Base-by-base conservation (phyloP, 331 rosid species). In the Spiraea crenata region DNA sequence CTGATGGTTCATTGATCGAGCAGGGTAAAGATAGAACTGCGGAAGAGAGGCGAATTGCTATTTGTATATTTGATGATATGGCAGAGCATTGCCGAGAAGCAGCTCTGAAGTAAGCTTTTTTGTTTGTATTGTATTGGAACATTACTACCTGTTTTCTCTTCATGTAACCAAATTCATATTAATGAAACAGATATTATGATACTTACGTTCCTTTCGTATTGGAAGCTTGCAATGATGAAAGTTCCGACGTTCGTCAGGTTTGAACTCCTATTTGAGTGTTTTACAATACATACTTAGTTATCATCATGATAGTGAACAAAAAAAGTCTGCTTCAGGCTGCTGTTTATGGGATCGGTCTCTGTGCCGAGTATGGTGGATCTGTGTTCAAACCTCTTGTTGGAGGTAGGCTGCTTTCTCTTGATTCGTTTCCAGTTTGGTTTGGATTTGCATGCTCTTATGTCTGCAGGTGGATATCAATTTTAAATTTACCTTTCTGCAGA, bases 301-400 rank as follows among this genome's bases (percentile, higher is more conserved):
- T 81, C 54, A 41, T 16, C 58, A 38, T 41, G 70, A 63, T 54
- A 20, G 50, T 48, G 70, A 57, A 60, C 19, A 59, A 39, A 67
- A 78, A 34, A 37, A 50, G 67, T 17, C 15, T 51, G 34, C 57
- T 78, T 70, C 84, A 89, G 92, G 96, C 90, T 17, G 96, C 92
- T 47, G 90, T 83, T 47, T 89, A 85, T 72, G 92, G 90, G 38
- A 80, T 89, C 73, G 96, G 96, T 62, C 82, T 84, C 52, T 89
- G 96, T 71, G 90, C 90, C 0, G 90, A 89, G 79, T 89, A 79
- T 83, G 96, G 96, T 71, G 90, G 96, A 81, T 76, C 87, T 71
- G 82, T 86, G 73, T 86, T 89, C 79, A 89, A 82, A 77, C 87
- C 75, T 54, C 84, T 89, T 65, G 87, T 83, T 76, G 88, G 87